Evolutionary conservation across 2,329 filamentous ascomycete genomes (phyloP), one percentile per base, ranked within the genome.

Genomic region (Exophiala sp.): DNA sequence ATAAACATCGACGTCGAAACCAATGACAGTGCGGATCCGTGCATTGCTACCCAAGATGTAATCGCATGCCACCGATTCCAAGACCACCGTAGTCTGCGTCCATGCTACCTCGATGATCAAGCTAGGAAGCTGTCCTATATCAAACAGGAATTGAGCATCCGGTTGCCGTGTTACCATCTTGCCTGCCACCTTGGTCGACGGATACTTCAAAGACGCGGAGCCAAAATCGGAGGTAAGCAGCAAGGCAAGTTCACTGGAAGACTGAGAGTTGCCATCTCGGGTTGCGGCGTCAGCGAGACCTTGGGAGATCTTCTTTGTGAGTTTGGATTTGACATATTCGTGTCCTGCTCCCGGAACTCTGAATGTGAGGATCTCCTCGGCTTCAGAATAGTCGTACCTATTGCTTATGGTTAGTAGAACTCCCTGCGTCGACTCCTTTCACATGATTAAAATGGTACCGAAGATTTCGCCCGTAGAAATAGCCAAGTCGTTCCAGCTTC

Each of bases 381-480:
- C 21, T 14, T 14, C 14, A 22, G 44, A 46, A 46, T 46, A 46
- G 44, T 46, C 44, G 44, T 46, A 46, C 38, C 44, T 46, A 14
- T 46, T 10, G 32, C 22, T 34, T 32, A 3, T 2, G 27, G 27
- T 35, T n/a, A 35, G n/a, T n/a, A n/a, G n/a, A 35, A 35, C 6
- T 18, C 32, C n/a, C 32, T 27, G 24, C 10, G 24, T 27, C 6
- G 5, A 18, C 5, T 18, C 32, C 6, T 6, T 6, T 6, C 16
- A 35, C 5, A n/a, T 5, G 16, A n/a, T n/a, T n/a, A n/a, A n/a
- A n/a, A n/a, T n/a, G n/a, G 32, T 35, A 35, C 32, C n/a, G 6
- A n/a, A 35, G 13, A 6, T 35, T 35, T 18, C 6, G 6, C 6
- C 32, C 32, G 14, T 6, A n/a, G 16, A 35, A 35, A 14, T 35